Base-by-base conservation (phyloP, 345 rosid species). In the Salix arbutifolia region DNA sequence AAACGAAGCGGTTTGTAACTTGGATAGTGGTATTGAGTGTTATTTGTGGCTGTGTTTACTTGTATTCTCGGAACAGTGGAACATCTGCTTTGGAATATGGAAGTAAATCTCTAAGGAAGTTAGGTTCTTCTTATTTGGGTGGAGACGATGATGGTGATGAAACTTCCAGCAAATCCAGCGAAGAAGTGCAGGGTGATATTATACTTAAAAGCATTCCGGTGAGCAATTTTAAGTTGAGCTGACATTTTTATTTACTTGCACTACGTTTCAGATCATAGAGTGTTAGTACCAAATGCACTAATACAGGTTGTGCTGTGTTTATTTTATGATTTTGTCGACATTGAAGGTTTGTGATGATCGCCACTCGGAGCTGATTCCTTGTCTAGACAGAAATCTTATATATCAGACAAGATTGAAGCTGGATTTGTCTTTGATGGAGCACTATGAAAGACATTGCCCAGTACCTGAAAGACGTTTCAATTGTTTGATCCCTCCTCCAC, bases 401-500 rank as follows among this genome's bases (percentile, higher is more conserved):
- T 96, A 96, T 83, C 99, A 96, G 70, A 79, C 87, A 92, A 92
- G 99, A 85, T 84, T 96, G 88, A 96, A 96, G 92, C 87, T 96
- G 85, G 98, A 96, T 80, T 80, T 96, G 71, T 90, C 92, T 79
- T 16, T 96, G 80, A 96, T 96, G 99, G 98, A 96, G 88, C 99
- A 94, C 84, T 96, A 96, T 64, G 99, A 96, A 81, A 90, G 99
- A 0, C 99, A 96, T 77, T 96, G 99, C 76, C 99, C 99, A 53
- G 90, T 89, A 72, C 93, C 97, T 6, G 99, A 96, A 85, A 89
- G 93, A 85, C 88, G 93, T 67, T 96, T 75, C 84, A 96, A 96
- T 74, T 96, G 99, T 88, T 87, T 96, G 90, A 91, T 96, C 78
- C 99, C 99, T 80, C 99, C 99, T 74, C 99, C 99, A 23, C 83